Evolutionary conservation across 2,329 filamentous ascomycete genomes (phyloP).

Genomic region (Aspergillus hortae): DNA sequence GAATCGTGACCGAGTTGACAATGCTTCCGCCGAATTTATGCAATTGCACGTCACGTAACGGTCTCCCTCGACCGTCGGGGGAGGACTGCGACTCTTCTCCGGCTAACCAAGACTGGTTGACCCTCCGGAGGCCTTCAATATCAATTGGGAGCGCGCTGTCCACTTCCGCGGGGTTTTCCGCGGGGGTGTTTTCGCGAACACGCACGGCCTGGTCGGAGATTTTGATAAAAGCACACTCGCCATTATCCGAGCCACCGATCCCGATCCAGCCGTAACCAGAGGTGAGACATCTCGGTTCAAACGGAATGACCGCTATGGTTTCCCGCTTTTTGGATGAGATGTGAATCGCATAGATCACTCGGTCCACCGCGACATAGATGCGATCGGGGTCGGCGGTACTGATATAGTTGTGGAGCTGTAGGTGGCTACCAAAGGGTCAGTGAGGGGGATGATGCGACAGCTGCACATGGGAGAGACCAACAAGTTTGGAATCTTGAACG

Average conservation of each 20-base stretch:
- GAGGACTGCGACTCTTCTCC: slow-evolving; percentile 17
- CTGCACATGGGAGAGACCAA: slow-evolving; percentile 40
- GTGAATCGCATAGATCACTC: slow-evolving; percentile 70
- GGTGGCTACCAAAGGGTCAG: slow-evolving; percentile 32
- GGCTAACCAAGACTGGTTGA: slow-evolving; percentile 21
- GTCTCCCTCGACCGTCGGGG: slow-evolving; percentile 17
- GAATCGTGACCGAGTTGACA: slow-evolving; percentile 65
- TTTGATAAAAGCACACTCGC: slow-evolving; percentile 79
- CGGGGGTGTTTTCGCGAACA: slow-evolving; percentile 36
- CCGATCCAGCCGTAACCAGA: slow-evolving; percentile 84
- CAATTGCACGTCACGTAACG: slow-evolving; percentile 47
- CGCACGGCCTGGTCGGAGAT: slow-evolving; percentile 44
- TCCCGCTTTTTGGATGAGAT: slow-evolving; percentile 67
- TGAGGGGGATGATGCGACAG: slow-evolving; percentile 2
- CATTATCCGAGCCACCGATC: slow-evolving; percentile 77
- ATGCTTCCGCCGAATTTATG: slow-evolving; percentile 61
- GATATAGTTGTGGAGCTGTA: slow-evolving; percentile 75
- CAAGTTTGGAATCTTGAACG: slow-evolving; percentile 63
- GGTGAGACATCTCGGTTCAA: slow-evolving; percentile 78
- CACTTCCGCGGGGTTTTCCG: slow-evolving; percentile 44
- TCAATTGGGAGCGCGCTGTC: slow-evolving; percentile 57
- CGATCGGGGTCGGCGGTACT: slow-evolving; percentile 72
- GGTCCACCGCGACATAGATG: slow-evolving; percentile 79
- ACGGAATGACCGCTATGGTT: slow-evolving; percentile 67
- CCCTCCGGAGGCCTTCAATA: slow-evolving; percentile 28